Evolutionary conservation across 352 stramenopile species (phyloP).

Genomic region (Globisporangium yorkense): DNA sequence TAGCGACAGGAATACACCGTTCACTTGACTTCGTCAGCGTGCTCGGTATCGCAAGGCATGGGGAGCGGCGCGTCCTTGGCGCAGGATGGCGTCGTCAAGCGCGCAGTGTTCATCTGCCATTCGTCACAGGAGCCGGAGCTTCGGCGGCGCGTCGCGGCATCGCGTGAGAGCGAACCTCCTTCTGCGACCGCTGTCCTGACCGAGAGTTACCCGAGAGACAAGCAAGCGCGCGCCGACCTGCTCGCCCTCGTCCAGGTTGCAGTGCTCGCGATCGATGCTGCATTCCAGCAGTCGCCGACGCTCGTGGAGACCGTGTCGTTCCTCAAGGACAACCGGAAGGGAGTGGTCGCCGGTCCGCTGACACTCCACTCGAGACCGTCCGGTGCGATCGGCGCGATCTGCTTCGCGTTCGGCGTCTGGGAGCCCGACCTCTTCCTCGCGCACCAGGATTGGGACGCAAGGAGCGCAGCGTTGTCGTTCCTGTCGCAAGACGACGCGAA

Average conservation of each 20-base stretch:
- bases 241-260: conserved; percentile 21
- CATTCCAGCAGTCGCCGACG: conserved; percentile 26
- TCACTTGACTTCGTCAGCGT: no score
- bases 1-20: no score
- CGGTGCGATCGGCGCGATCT: conserved; percentile 39
- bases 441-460: neutral
- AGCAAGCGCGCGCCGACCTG: conserved; percentile 23
- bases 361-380: conserved; percentile 36
- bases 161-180: neutral
- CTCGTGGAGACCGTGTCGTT: conserved; percentile 44
- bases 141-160: conserved; percentile 7
- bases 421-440: conserved; percentile 24
- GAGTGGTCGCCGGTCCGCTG: conserved; percentile 28
- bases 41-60: conserved; percentile 3
- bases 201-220: conserved; percentile 27
- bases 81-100: neutral
- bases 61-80: conserved; percentile 22
- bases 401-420: conserved; percentile 37
- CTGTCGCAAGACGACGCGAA: conserved; percentile 12
- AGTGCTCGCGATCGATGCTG: conserved; percentile 29
- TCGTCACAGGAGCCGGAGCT: conserved; percentile 13
- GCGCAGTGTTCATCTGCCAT: conserved; percentile 23
- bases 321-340: conserved; percentile 39
- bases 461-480: conserved; percentile 7
- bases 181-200: conserved; percentile 25